Conservation (phyloP, 352 stramenopile species). For the Phytophthora meadii region DNA sequence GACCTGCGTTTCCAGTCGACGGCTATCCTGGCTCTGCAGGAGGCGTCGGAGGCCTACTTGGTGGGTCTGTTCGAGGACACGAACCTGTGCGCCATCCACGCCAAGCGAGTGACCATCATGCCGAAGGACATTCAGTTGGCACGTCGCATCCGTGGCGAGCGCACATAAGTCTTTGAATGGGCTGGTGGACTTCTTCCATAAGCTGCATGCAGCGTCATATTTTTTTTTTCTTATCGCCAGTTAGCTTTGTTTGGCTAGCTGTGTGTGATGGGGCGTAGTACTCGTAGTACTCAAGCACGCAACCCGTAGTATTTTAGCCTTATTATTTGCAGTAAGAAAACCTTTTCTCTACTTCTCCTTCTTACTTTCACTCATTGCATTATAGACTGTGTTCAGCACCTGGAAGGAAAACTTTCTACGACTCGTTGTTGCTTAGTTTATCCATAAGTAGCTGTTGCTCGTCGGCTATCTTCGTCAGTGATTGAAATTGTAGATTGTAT, state of each 20-base stretch:
- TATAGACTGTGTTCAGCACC: too few relatives aligned
- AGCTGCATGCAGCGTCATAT: background rate
- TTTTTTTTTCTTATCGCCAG: constrained; percentile 44
- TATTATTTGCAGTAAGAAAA: constrained; percentile 59
- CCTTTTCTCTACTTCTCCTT: constrained; percentile 5
- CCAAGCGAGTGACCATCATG: constrained; percentile 97
- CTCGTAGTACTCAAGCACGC: constrained; percentile 40
- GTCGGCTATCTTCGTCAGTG: constrained; percentile 78
- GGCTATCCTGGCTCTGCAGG: constrained; percentile 92
- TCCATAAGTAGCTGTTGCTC: constrained; percentile 86
- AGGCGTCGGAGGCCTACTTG: constrained; percentile 95
- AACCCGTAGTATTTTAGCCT: constrained; percentile 50
- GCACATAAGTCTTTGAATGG: constrained; percentile 53
- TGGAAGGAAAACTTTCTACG: constrained; percentile 29
- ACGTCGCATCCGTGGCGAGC: constrained; percentile 91
- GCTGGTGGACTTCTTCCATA: constrained; percentile 5
- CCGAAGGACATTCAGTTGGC: constrained; percentile 97
- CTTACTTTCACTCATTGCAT: too few relatives aligned
- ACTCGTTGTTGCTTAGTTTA: constrained; percentile 90
- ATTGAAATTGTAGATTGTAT: constrained; percentile 83
- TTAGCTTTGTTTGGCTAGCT: constrained; percentile 40
- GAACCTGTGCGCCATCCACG: constrained; percentile 96
- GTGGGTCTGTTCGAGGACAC: constrained; percentile 96
- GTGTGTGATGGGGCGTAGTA: constrained; percentile 49
- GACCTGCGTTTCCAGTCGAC: constrained; percentile 97